Evolutionary conservation across 1,139 yeast species (phyloP), one percentile per base, ranked within the genome.

Genomic region (Pichia terricola): DNA sequence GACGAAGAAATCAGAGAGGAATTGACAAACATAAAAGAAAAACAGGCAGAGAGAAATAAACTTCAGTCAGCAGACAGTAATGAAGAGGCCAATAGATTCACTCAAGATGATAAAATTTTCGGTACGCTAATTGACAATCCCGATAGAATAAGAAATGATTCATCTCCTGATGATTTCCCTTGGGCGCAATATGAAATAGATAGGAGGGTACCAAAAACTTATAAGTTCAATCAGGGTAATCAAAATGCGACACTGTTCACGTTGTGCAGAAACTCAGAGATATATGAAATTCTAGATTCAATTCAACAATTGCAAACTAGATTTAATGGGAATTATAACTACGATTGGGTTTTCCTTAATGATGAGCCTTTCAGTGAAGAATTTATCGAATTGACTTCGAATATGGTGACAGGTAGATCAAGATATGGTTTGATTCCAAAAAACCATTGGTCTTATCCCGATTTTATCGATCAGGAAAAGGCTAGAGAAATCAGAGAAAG

Each of bases 361-460:
- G 80, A 64, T 45, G 67, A 69, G 48, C 77, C 74, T 9, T 79
- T 79, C 51, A 59, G 67, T 22, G 68, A 69, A 3, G 69, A 69
- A 37, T 78, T 79, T 57, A 69, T 67, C 41, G 56, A 55, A 5
- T 56, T 63, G 26, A 70, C 77, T 3, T 47, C 70, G 3, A 58
- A 64, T 35, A 51, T 75, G 47, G 72, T 78, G 10, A 73, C 82
- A 36, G 91, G 91, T 4, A 67, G 65, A 5, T 72, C 78, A 32
- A 70, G 75, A 52, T 85, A 77, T 57, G 91, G 85, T 2, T 53
- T 65, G 26, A 75, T 85, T 32, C 85, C 86, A 1, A 41, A 41
- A 22, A 79, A 78, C 50, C 82, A 79, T 59, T 83, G 94, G 94
- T 72, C 81, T 3, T 79, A 78, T 53, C 94, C 94, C 0, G 76